Conservation (phyloP, 768 basidiomycete species). For the Kwoniella mangroviensis region DNA sequence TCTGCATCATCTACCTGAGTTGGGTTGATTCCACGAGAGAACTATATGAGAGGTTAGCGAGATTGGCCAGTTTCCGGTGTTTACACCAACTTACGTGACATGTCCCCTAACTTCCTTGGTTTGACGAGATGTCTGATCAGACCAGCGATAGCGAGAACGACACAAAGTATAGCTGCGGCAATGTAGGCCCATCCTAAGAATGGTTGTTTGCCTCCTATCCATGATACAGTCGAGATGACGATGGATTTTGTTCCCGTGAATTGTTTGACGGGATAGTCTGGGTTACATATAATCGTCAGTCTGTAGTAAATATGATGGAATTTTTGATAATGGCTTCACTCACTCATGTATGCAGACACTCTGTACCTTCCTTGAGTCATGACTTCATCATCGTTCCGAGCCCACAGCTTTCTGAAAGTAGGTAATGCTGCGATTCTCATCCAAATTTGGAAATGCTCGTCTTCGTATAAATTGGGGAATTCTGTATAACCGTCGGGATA, state of each 20-base stretch:
- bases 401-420: conserved; percentile 94
- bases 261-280: conserved; percentile 88
- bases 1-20: conserved; percentile 9
- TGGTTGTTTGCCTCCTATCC: conserved; percentile 98
- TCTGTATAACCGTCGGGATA: conserved; percentile 77
- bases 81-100: conserved; percentile 50
- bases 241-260: conserved; percentile 96
- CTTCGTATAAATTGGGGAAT: conserved; percentile 72
- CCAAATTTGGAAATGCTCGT: conserved; percentile 99
- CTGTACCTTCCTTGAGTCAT: conserved; percentile 76
- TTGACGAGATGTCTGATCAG: conserved; percentile 90
- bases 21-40: conserved; percentile 55
- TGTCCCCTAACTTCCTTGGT: conserved; percentile 66
- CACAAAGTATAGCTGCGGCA: conserved; percentile 81
- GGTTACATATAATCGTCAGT: background rate
- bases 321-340: conserved; percentile 45
- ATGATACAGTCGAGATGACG: conserved; percentile 95
- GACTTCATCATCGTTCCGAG: conserved; percentile 77
- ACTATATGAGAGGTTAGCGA: conserved; percentile 34
- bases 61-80: background rate
- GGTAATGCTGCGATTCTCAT: conserved; percentile 98
- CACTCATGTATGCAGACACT: conserved; percentile 79
- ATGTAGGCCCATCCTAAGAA: conserved; percentile 99
- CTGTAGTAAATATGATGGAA: background rate
- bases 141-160: conserved; percentile 82